Base-by-base conservation (phyloP, 192 early-diverging fungal species). In the Coemansia sp. region DNA sequence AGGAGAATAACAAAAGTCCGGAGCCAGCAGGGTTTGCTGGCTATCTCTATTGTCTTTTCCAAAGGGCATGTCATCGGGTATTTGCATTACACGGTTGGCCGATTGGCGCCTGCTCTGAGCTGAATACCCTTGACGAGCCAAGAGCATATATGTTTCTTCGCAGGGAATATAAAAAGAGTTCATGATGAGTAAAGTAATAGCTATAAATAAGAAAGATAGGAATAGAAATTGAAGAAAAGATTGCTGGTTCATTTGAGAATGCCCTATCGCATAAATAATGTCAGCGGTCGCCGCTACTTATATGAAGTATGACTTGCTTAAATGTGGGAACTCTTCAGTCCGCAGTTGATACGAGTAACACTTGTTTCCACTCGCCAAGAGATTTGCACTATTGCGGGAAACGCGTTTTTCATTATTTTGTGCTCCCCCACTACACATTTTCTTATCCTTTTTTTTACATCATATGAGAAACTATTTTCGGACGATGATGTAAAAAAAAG, bases 111-210 rank as follows among this genome's bases (percentile, higher is more conserved):
- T 60, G 33, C 60, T 58, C 53, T 78, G 75, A 0, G 75, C 75
- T 8, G 67, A 63, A 63, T 72, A 72, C 1, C 75, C 75, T 59
- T 78, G 75, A 48, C 75, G 75, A 33, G 63, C 66, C 33, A 78
- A 45, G 8, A 78, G 52, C 46, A 65, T 28, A 18, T 66, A 67
- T 34, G 75, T 72, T 39, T 64, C 63, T 37, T 58, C 70, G 2
- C 48, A 37, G 8, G 75, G 66, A 20, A 78, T 35, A 18, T 52
- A 40, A 63, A 72, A 61, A 15, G 70, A 45, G 26, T 69, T 70
- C 75, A 78, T 78, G 10, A 16, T 26, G 56, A 15, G 23, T 26
- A 51, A 23, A 7, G 16, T 26, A 25, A 48, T 20, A 18, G 7
- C n/a, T 16, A n/a, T 37, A 61, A n/a, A 57, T 23, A 26, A 30